Evolutionary conservation across 768 basidiomycete species (phyloP).

Genomic region (Termitomyces sp.): DNA sequence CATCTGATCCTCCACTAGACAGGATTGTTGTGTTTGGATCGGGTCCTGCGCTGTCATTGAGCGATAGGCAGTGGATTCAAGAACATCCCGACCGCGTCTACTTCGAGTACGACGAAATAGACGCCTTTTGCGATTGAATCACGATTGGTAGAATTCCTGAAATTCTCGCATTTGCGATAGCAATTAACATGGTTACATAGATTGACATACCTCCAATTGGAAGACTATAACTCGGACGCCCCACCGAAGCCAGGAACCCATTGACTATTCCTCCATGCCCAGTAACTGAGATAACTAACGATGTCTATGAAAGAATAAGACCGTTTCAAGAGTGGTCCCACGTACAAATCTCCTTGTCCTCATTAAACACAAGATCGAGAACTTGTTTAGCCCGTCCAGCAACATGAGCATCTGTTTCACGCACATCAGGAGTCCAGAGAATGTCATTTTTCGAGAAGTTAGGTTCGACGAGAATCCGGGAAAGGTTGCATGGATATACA

Average conservation of each 20-base stretch:
- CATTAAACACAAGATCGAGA: slow-evolving; percentile 50
- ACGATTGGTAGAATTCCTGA: neutral
- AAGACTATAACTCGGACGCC: slow-evolving; percentile 37
- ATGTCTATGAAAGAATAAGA: slow-evolving; percentile 1
- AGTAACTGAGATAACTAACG: slow-evolving; percentile 59
- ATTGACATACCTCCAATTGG: slow-evolving; percentile 56
- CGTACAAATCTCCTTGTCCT: slow-evolving; percentile 26
- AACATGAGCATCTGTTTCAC: slow-evolving; percentile 48
- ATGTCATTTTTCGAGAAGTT: slow-evolving; percentile 60
- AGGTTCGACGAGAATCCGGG: slow-evolving; percentile 50
- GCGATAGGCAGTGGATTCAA: neutral
- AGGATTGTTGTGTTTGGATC: neutral
- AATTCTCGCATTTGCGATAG: neutral
- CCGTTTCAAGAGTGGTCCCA: neutral
- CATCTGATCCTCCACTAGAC: neutral
- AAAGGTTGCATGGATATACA: slow-evolving; percentile 43
- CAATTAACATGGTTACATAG: neutral
- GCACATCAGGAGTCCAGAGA: slow-evolving; percentile 45
- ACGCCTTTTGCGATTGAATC: neutral
- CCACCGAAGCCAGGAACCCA: slow-evolving; percentile 44
- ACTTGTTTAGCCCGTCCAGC: slow-evolving; percentile 44
- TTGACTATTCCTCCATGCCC: slow-evolving; percentile 61
- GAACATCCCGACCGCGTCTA: neutral
- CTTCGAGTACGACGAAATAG: neutral
- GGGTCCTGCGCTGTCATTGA: neutral